These are phyloP conservation scores for Thalassiosira hispida DNA, from an alignment of 352 stramenopile species.

Conservation along the genomic window DNA sequence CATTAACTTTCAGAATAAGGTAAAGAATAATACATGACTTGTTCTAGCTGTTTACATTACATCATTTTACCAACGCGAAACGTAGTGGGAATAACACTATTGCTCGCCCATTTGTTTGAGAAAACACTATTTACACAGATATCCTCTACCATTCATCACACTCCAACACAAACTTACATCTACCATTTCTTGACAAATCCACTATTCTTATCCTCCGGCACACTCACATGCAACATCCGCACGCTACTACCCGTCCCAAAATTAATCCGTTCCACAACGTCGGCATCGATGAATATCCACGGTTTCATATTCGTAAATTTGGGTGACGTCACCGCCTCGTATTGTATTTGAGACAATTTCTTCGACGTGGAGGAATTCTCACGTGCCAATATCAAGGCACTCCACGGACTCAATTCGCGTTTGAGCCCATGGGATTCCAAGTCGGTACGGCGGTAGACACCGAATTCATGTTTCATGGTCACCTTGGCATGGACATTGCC, in stretches of 20 bases:
- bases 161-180: too few relatives aligned
- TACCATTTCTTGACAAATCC: constrained; percentile 39
- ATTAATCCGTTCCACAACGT: constrained; percentile 59
- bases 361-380: not conserved
- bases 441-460: constrained; percentile 33
- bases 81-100: too few relatives aligned
- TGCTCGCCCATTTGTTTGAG: too few relatives aligned
- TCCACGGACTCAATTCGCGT: constrained; percentile 25
- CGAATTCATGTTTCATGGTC: constrained; percentile 54
- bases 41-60: too few relatives aligned
- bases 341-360: constrained; percentile 20
- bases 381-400: constrained; percentile 5
- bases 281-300: constrained; percentile 51
- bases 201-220: constrained; percentile 57
- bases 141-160: too few relatives aligned
- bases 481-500: constrained; percentile 54
- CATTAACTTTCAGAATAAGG: too few relatives aligned
- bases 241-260: constrained; percentile 55
- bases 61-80: too few relatives aligned
- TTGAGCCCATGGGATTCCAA: constrained; percentile 29
- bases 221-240: constrained; percentile 34
- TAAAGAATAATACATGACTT: too few relatives aligned
- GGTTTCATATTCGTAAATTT: constrained; percentile 21
- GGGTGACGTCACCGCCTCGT: constrained; percentile 6
- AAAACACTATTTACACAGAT: too few relatives aligned